These are phyloP conservation scores for Physaria fendleri DNA, from an alignment of 345 rosid genomes.

Conservation along the genomic window DNA sequence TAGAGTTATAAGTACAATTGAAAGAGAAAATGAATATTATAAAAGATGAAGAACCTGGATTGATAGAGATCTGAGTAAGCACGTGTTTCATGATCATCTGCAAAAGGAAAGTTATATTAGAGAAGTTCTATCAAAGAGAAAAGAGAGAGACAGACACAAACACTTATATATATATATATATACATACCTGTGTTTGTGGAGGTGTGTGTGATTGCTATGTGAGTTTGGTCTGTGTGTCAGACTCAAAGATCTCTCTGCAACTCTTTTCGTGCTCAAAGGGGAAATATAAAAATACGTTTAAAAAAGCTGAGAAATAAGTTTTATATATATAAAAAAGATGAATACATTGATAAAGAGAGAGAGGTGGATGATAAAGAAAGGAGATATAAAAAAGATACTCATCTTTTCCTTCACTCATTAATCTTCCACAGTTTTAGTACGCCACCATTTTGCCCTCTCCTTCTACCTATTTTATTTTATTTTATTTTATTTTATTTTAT, in stretches of 20 bases:
- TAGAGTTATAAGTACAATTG: slow-evolving; percentile 7
- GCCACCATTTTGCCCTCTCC: slow-evolving; percentile 24
- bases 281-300: slow-evolving; percentile 30
- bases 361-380: slow-evolving; percentile 13
- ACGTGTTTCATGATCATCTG: slow-evolving; percentile 77
- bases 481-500: background rate
- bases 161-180: background rate
- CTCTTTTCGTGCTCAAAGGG: slow-evolving; percentile 39
- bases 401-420: slow-evolving; percentile 38
- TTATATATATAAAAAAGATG: background rate
- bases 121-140: slow-evolving; percentile 29
- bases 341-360: background rate
- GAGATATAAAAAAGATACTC: slow-evolving; percentile 30
- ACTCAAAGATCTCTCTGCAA: slow-evolving; percentile 58
- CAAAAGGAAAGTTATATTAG: slow-evolving; percentile 34
- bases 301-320: slow-evolving; percentile 21
- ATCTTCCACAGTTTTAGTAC: slow-evolving; percentile 31
- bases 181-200: slow-evolving; percentile 30
- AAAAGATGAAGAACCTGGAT: slow-evolving; percentile 54
- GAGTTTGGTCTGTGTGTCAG: slow-evolving; percentile 54
- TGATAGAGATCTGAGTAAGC: slow-evolving; percentile 59
- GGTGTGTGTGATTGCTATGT: slow-evolving; percentile 36
- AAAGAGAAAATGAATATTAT: too few relatives aligned
- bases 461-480: background rate
- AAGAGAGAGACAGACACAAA: slow-evolving; percentile 4